Base-by-base conservation (phyloP, 202 grass and related monocot species). In the Saccharum hybrid region DNA sequence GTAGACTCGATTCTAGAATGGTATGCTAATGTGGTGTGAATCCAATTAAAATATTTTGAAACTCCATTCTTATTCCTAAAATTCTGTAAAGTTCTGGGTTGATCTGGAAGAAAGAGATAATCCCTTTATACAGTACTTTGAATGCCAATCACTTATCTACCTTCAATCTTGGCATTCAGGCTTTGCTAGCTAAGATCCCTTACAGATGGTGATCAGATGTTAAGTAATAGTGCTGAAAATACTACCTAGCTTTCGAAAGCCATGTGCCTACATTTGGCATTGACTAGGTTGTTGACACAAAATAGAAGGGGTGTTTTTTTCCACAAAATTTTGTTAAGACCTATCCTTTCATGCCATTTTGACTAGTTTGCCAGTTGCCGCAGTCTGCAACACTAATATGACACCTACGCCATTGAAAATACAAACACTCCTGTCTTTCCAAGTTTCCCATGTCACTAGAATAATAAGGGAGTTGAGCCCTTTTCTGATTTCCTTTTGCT, bases 201-300 rank as follows among this genome's bases (percentile, higher is more conserved):
- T 23, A 26, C 51, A 76, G 11, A 40, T 75, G 48, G 34, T 15
- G 11, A 56, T 23, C 36, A 76, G 34, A 34, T 40, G 34, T 61
- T 76, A 23, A n/a, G 52, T 61, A 76, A 51, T 22, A 21, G 19
- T 61, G 19, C 73, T 76, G 73, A 41, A 26, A 76, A 26, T 22
- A 13, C 18, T 40, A 26, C 12, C 21, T 76, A 12, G 19, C 54
- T 59, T 76, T 76, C 28, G 34, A 63, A 42, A 59, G 13, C 5
- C 54, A 30, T 62, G 14, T 42, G 19, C 56, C 19, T 77, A 63
- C 19, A 43, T 63, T 76, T 77, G 74, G 56, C 21, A 62, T 13
- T 31, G 31, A 7, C 2, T 51, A 6, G 49, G 49, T 37, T 42
- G n/a, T 13, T 62, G 14, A 77, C 12, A 42, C 36, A 21, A 76